Percentiles rank a stretch among this genome's conserved stretches.
phyloP scores from a whole-genome alignment of 345 rosid species.

The Psidium guajava region DNA sequence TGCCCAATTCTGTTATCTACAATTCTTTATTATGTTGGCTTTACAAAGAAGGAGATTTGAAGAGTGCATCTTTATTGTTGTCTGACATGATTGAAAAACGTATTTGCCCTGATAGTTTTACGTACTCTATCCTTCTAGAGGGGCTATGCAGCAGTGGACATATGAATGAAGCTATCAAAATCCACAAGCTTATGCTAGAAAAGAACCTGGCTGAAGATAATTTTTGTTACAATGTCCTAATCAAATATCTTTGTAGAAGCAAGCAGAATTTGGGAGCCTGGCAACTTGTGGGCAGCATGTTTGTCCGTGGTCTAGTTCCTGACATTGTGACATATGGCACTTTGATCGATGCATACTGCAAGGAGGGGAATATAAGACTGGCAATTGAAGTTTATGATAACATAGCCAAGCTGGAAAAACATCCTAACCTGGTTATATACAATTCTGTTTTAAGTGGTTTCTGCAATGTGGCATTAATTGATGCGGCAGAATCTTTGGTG shows the following conservation, averaged over 20 bases:
- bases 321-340: conserved; percentile 44
- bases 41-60: conserved; percentile 37
- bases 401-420: conserved; percentile 23
- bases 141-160: conserved; percentile 39
- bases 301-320: conserved; percentile 41
- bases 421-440: conserved; percentile 34
- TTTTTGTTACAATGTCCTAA: conserved; percentile 40
- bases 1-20: conserved; percentile 39
- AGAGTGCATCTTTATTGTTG: conserved; percentile 30
- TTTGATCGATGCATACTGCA: conserved; percentile 49
- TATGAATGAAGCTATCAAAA: conserved; percentile 30
- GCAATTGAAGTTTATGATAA: conserved; percentile 33
- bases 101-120: conserved; percentile 28
- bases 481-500: conserved; percentile 16
- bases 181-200: conserved; percentile 29
- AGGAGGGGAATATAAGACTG: conserved; percentile 40
- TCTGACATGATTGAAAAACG: conserved; percentile 36
- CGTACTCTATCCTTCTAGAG: conserved; percentile 34
- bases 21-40: conserved; percentile 56
- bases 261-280: conserved; percentile 29
- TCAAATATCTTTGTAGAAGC: conserved; percentile 31
- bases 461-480: conserved; percentile 27
- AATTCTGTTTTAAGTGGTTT: conserved; percentile 50
- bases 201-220: conserved; percentile 37
- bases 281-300: conserved; percentile 41